Conservation (phyloP, 1,284 basidiomycete genomes). For the Dichomitus squalens region DNA sequence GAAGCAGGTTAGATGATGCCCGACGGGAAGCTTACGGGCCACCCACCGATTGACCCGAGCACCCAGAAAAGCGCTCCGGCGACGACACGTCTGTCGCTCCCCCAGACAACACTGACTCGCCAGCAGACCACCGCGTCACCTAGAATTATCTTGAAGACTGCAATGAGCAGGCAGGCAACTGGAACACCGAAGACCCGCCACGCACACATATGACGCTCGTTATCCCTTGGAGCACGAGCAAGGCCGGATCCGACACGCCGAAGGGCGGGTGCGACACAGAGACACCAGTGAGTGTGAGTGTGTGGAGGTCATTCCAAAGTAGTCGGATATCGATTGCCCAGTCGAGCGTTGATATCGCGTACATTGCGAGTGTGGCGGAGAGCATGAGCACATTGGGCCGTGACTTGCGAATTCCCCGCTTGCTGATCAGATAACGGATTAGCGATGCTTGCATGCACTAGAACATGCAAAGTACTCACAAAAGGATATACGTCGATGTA, state of each 20-base stretch:
- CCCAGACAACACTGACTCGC: constrained; percentile 12
- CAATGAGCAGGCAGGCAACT: background rate
- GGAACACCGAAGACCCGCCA: background rate
- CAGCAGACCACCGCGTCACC: constrained; percentile 14
- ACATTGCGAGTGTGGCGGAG: constrained; percentile 9
- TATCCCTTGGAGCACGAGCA: constrained; percentile 8
- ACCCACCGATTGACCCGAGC: constrained; percentile 12
- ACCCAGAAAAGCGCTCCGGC: constrained; percentile 8
- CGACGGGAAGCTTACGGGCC: background rate
- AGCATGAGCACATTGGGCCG: constrained; percentile 8
- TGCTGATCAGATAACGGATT: background rate
- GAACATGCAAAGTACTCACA: background rate
- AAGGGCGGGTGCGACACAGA: background rate
- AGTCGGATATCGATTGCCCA: constrained; percentile 14
- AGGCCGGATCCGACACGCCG: constrained; percentile 1
- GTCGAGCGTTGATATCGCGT: constrained; percentile 11
- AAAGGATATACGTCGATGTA: constrained; percentile 6
- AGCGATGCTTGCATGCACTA: background rate
- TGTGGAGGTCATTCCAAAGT: constrained; percentile 8
- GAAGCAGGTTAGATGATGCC: too few relatives aligned
- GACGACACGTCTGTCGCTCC: background rate
- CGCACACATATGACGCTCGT: constrained; percentile 13
- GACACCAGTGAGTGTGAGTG: constrained; percentile 1
- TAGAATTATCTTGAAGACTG: background rate
- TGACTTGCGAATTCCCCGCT: constrained; percentile 6